Evolutionary conservation across 768 basidiomycete species (phyloP), one percentile per base, ranked within the genome.

Genomic region (Coprinopsis cinerea): DNA sequence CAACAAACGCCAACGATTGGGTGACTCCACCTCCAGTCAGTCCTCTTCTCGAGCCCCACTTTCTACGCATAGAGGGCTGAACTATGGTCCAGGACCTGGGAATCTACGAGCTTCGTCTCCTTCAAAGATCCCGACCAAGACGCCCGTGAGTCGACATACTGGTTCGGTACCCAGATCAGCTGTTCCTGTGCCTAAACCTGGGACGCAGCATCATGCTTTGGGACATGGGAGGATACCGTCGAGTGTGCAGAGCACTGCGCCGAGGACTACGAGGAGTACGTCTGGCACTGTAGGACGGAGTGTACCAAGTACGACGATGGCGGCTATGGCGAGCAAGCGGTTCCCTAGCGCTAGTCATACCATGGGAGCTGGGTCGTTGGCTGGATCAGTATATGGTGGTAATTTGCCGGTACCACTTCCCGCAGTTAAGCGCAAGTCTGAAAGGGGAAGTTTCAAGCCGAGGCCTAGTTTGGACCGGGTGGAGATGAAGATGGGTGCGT

Each of bases 371-470:
- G 41, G 35, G 49, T 54, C n/a, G 40, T 51, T 55, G 45, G 64
- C 51, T n/a, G 61, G 66, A n/a, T n/a, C n/a, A n/a, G n/a, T n/a
- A n/a, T n/a, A n/a, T n/a, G n/a, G n/a, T n/a, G n/a, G n/a, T n/a
- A n/a, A n/a, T n/a, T n/a, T n/a, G n/a, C n/a, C n/a, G n/a, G n/a
- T n/a, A n/a, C n/a, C n/a, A n/a, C n/a, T n/a, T n/a, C n/a, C n/a
- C n/a, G 57, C 56, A 48, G 55, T 61, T 15, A 67, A 67, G 50
- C 72, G 70, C 62, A 83, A 81, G 58, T 74, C 75, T 25, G 65
- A 73, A 34, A 67, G 80, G 54, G 88, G 92, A 68, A 92, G 88
- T 64, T 92, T 92, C 65, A 87, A 80, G 61, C 90, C 90, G 9
- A 73, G 90, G 28, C 79, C 87, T 36, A 91, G 88, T 57, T 65